Evolutionary conservation across 345 rosid genomes (phyloP).

Genomic region (Ceriops tagal): DNA sequence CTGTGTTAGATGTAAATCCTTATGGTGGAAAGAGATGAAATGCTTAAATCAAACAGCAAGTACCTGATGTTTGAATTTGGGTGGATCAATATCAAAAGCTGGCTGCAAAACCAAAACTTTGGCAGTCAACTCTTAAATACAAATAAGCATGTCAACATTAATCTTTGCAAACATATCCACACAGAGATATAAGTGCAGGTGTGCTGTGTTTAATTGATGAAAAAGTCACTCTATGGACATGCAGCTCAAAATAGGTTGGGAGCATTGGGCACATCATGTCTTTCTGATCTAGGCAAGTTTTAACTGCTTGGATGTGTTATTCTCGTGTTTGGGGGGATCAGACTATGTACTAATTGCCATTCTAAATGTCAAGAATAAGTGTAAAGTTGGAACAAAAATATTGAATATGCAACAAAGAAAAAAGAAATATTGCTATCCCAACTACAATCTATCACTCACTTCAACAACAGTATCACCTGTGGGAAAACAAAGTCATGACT

Average conservation of each 20-base stretch:
- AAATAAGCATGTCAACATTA: not conserved
- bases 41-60: slow-evolving; percentile 5
- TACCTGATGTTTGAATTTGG: slow-evolving; percentile 62
- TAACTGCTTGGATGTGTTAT: too few species aligned
- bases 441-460: not conserved
- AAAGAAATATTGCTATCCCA: not conserved
- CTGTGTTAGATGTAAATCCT: not conserved
- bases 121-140: slow-evolving; percentile 9
- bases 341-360: too few species aligned
- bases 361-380: too few species aligned
- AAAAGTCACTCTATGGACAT: not conserved
- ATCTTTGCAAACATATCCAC: not conserved
- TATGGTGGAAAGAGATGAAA: slow-evolving; percentile 4
- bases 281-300: too few species aligned
- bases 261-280: too few species aligned
- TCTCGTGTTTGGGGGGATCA: too few species aligned
- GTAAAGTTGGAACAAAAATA: too few species aligned
- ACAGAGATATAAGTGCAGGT: not conserved
- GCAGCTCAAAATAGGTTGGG: too few species aligned
- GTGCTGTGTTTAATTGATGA: not conserved
- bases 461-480: slow-evolving; percentile 51
- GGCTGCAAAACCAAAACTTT: slow-evolving; percentile 53
- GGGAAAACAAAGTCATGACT: slow-evolving; percentile 92
- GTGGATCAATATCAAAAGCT: slow-evolving; percentile 52
- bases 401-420: not conserved